Percentiles rank a stretch among this genome's conserved stretches.
phyloP scores from a whole-genome alignment of 2,329 filamentous ascomycete species.

The Aspergillus uvarum region DNA sequence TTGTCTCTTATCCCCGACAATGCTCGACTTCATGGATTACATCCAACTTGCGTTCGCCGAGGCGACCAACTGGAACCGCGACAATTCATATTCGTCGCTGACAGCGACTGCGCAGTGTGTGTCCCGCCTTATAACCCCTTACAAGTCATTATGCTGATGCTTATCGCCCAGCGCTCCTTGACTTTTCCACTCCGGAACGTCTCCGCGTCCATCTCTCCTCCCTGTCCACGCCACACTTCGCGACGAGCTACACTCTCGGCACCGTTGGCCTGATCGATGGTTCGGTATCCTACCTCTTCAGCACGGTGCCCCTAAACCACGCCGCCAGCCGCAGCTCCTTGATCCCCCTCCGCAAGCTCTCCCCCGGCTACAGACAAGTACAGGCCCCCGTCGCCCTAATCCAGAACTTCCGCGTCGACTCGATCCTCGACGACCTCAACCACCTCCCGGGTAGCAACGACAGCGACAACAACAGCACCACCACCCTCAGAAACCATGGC shows the following conservation, averaged over 20 bases:
- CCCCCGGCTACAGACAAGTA: constrained; percentile 80
- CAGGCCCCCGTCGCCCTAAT: constrained; percentile 44
- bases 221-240: constrained; percentile 87
- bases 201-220: constrained; percentile 85
- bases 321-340: constrained; percentile 67
- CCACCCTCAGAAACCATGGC: constrained; percentile 12
- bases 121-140: constrained; percentile 14
- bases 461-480: too few relatives aligned
- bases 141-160: background rate
- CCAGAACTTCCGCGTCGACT: constrained; percentile 35
- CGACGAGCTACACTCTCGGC: constrained; percentile 87
- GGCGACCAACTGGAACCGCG: constrained; percentile 81
- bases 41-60: constrained; percentile 87
- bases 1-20: constrained; percentile 42
- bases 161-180: constrained; percentile 67
- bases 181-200: constrained; percentile 82
- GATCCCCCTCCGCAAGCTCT: constrained; percentile 73
- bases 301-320: constrained; percentile 72
- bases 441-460: background rate
- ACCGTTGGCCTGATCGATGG: constrained; percentile 90
- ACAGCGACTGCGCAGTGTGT: constrained; percentile 79
- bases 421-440: constrained; percentile 25
- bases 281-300: constrained; percentile 95
- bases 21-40: constrained; percentile 98
- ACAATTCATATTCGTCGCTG: constrained; percentile 87